Evolutionary conservation across 2,329 filamentous ascomycete species (phyloP).

Genomic region (Pestalotiopsis sp.): DNA sequence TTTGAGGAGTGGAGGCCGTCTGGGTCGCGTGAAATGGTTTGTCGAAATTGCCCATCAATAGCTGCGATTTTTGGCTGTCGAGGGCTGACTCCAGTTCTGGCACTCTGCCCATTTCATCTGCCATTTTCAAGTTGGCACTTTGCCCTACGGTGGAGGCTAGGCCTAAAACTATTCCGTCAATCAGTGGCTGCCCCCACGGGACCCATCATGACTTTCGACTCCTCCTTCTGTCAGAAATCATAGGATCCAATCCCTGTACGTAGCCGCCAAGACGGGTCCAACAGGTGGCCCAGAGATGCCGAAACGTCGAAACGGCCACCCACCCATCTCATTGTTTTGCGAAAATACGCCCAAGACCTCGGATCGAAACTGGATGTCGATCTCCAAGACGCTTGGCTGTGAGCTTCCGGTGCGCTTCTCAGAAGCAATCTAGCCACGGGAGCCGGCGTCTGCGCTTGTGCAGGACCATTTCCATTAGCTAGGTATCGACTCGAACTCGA

Average conservation of each 20-base stretch:
- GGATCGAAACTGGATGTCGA: background rate
- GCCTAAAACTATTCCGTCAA: background rate
- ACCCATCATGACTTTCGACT: background rate
- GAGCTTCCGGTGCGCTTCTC: background rate
- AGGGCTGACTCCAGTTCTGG: background rate
- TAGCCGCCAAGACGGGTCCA: background rate
- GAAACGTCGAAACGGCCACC: constrained; percentile 10
- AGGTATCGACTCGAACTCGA: background rate
- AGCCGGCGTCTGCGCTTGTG: background rate
- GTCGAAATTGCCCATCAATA: constrained; percentile 9
- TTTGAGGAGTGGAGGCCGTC: constrained; percentile 2
- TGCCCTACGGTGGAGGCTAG: background rate
- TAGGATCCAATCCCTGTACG: background rate
- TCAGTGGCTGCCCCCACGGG: background rate
- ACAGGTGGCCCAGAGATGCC: background rate
- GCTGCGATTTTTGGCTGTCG: background rate
- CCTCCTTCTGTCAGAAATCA: background rate
- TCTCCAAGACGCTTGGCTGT: background rate
- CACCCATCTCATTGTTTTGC: background rate
- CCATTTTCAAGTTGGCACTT: background rate
- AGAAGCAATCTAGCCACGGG: background rate
- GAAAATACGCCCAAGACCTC: background rate
- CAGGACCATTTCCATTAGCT: background rate
- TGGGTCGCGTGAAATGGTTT: background rate
- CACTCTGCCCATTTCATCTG: background rate